Percentiles rank a stretch among this genome's conserved stretches.
These are phyloP conservation scores for Penicillium hordei DNA, from an alignment of 2,329 filamentous ascomycete genomes.

Conservation along the genomic window DNA sequence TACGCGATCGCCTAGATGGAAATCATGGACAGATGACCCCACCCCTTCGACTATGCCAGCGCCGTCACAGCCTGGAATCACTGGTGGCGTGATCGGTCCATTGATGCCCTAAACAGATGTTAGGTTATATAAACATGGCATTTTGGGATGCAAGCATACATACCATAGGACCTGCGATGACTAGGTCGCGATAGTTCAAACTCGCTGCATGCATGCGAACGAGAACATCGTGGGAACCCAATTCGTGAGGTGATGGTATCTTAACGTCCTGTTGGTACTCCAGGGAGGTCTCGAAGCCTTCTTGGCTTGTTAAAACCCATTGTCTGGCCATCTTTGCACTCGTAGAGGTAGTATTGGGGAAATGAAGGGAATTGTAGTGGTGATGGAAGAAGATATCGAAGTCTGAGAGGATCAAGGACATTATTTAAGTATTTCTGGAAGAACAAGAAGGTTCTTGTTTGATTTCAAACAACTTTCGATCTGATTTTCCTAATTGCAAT, in stretches of 20 bases:
- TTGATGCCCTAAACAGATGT: not conserved
- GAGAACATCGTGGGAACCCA: slow-evolving; percentile 3
- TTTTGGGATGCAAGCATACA: not conserved
- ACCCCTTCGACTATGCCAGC: not conserved
- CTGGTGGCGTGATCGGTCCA: not conserved
- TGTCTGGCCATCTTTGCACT: slow-evolving; percentile 29
- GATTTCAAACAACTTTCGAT: not conserved
- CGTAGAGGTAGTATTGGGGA: not conserved
- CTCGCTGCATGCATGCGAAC: slow-evolving; percentile 1
- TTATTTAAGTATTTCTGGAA: not conserved
- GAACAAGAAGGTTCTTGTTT: not conserved
- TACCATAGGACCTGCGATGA: slow-evolving; percentile 9
- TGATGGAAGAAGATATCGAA: not conserved
- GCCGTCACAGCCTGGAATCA: not conserved
- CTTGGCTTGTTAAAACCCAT: slow-evolving; percentile 36
- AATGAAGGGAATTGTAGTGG: not conserved
- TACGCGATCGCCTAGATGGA: not conserved
- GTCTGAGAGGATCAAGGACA: not conserved
- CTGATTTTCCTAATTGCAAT: not conserved
- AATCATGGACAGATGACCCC: not conserved
- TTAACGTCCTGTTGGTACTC: slow-evolving; percentile 30
- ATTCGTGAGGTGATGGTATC: not conserved
- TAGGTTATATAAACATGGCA: not conserved
- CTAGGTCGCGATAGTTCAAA: slow-evolving; percentile 1
- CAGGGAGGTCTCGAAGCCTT: slow-evolving; percentile 38